Base-by-base conservation (phyloP, 371 early-diverging fungal species). In the Mortierella sp. region DNA sequence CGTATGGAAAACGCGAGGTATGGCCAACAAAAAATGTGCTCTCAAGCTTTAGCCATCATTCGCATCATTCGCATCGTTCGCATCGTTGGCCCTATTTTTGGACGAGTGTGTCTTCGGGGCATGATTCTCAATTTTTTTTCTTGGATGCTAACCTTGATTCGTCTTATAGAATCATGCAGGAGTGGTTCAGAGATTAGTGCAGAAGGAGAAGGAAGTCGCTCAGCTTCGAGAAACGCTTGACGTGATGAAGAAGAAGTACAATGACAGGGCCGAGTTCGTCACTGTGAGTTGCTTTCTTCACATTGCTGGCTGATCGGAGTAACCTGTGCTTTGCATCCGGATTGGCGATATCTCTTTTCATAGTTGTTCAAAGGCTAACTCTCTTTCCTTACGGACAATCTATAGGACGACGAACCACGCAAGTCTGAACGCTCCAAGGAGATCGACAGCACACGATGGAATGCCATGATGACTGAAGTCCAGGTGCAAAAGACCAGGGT, bases 191-290 rank as follows among this genome's bases (percentile, higher is more conserved):
- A 76, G 85, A 71, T 78, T 89, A 59, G 81, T 87, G 59, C 87
- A 87, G 71, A 85, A 87, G 75, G 87, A 89, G 53, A 89, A 87
- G 77, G 86, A 89, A 73, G 86, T 87, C 16, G 74, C 81, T 13
- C 81, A 80, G 75, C 78, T 89, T 48, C 85, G 82, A 28, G 87
- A 84, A 57, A 82, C 82, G 16, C 82, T 89, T 69, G 89, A 89
- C 24, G 69, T 72, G 64, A 79, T 87, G 78, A 80, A 83, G 71
- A 86, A 85, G 70, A 83, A 81, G 77, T 86, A 86, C 80, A 86
- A 82, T 74, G 82, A 82, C 82, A 86, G 82, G 72, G 86, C 86
- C 59, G 84, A 84, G 69, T 76, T 83, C 28, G 79, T 79, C 55
- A 79, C 79, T 78, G 85, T 85, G 81, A 85, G 81, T 81, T 57